Evolutionary conservation across 495 filamentous ascomycete species (phyloP).

Genomic region (Penicillium manginii): DNA sequence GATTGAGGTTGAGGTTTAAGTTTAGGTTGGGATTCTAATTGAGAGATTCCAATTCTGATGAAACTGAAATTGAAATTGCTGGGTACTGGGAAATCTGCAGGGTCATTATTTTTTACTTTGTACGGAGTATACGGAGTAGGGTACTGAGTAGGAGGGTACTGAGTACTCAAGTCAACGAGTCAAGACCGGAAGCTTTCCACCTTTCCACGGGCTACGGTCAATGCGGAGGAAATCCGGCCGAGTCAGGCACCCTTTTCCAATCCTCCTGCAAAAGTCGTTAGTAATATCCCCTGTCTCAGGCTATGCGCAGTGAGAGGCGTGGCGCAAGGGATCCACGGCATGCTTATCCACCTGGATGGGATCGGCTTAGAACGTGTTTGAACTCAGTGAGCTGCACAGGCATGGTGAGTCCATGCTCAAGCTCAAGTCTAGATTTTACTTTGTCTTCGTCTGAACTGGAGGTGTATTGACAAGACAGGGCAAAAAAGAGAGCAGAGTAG

Average conservation of each 20-base stretch:
- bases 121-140: background rate
- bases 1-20: no score
- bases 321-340: slow-evolving; percentile 20
- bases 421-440: background rate
- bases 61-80: no score
- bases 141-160: background rate
- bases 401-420: background rate
- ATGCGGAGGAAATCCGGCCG: background rate
- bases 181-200: background rate
- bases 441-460: background rate
- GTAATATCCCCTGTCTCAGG: slow-evolving; percentile 10
- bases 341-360: slow-evolving; percentile 3
- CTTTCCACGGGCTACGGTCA: background rate
- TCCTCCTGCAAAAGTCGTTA: slow-evolving; percentile 6
- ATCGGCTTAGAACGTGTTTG: slow-evolving; percentile 2
- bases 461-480: background rate
- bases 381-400: background rate
- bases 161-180: no score
- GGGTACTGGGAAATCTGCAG: background rate
- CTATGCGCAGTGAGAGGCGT: slow-evolving; percentile 6
- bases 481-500: background rate
- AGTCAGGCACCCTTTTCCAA: slow-evolving; percentile 6
- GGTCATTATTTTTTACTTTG: background rate
- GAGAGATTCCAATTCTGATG: no score
- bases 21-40: no score